These are phyloP conservation scores for Diaporthe capsici DNA, from an alignment of 2,329 filamentous ascomycete genomes.

Conservation along the genomic window DNA sequence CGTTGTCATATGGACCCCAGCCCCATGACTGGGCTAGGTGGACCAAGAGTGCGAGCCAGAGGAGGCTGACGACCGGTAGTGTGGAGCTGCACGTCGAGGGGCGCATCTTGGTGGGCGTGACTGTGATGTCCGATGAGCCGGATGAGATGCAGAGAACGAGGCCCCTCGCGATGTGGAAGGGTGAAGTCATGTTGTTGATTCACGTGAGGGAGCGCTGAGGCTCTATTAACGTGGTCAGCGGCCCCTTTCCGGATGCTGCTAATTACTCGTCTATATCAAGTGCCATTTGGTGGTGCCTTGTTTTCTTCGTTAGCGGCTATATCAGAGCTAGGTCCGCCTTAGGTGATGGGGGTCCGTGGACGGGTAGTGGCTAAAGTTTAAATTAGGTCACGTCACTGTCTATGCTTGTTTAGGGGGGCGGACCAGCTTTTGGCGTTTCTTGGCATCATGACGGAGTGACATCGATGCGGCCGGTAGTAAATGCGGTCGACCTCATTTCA, in stretches of 20 bases:
- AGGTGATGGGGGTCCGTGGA: background rate
- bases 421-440: slow-evolving; percentile 17
- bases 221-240: background rate
- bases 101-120: slow-evolving; percentile 20
- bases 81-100: slow-evolving; percentile 8
- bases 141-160: slow-evolving; percentile 1
- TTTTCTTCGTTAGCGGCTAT: slow-evolving; percentile 29
- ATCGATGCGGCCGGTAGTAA: background rate
- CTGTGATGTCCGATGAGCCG: slow-evolving; percentile 13
- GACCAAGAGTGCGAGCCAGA: slow-evolving; percentile 10
- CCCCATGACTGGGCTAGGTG: slow-evolving; percentile 24
- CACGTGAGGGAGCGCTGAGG: slow-evolving; percentile 19
- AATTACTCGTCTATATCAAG: slow-evolving; percentile 9
- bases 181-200: slow-evolving; percentile 19
- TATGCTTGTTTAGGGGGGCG: slow-evolving; percentile 17
- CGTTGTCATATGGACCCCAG: slow-evolving; percentile 28
- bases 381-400: slow-evolving; percentile 32
- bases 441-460: slow-evolving; percentile 15
- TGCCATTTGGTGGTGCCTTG: slow-evolving; percentile 14
- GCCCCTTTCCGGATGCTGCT: background rate
- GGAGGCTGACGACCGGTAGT: slow-evolving; percentile 9
- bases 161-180: slow-evolving; percentile 25
- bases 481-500: background rate
- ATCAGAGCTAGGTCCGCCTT: slow-evolving; percentile 9
- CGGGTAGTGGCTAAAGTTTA: slow-evolving; percentile 10